Conservation (phyloP, 768 basidiomycete genomes). For the Russula sp. region DNA sequence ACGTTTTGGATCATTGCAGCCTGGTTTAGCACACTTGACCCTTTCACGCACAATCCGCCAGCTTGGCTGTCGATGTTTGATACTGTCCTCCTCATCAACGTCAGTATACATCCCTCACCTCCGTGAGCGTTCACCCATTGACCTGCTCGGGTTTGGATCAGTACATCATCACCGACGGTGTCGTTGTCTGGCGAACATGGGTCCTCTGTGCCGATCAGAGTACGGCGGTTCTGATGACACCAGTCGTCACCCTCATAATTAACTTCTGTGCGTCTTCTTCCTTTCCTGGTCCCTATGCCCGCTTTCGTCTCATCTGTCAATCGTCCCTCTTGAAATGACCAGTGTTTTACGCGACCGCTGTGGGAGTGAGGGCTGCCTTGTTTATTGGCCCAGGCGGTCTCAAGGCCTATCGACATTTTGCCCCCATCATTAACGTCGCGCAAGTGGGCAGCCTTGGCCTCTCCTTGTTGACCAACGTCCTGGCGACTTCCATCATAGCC, state of each 20-base stretch:
- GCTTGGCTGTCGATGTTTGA: not conserved
- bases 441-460: not conserved
- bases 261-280: not conserved
- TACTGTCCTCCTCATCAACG: conserved; percentile 4
- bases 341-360: not conserved
- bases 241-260: not conserved
- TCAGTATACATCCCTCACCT: not conserved
- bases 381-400: not conserved
- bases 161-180: conserved; percentile 11
- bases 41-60: not conserved
- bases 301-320: not conserved
- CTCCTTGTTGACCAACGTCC: conserved; percentile 6
- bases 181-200: conserved; percentile 18
- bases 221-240: not conserved
- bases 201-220: not conserved
- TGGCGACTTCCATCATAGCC: conserved; percentile 5
- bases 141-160: not conserved
- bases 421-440: not conserved
- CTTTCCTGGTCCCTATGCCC: not conserved
- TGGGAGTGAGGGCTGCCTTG: not conserved
- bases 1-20: not conserved
- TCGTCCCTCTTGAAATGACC: not conserved
- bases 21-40: not conserved
- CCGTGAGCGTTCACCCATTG: not conserved
- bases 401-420: not conserved